Percentiles rank a stretch among this genome's conserved stretches.
Evolutionary conservation across 1,284 basidiomycete genomes (phyloP).

Genomic region (Malassezia dermatis): DNA sequence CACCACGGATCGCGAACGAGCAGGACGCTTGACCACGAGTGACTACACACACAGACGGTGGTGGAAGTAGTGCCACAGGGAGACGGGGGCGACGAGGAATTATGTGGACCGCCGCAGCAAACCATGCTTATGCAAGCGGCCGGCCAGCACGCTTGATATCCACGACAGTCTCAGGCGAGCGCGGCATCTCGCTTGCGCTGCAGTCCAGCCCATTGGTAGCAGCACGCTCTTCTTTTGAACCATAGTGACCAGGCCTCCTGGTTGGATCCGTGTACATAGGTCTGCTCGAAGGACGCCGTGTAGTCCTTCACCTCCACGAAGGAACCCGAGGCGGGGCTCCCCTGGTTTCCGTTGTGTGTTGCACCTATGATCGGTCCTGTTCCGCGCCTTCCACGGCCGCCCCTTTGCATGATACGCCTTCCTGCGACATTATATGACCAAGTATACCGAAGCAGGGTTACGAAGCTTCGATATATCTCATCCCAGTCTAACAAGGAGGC

Average conservation of each 20-base stretch:
- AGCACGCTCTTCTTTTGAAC: neutral
- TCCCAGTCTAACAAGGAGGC: neutral
- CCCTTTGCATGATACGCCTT: neutral
- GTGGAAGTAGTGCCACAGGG: neutral
- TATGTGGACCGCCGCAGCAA: neutral
- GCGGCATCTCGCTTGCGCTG: neutral
- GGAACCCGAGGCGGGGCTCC: neutral
- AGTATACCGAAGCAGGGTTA: neutral
- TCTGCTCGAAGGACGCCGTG: neutral
- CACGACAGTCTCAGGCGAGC: neutral
- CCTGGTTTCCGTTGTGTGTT: neutral
- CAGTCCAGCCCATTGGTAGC: neutral
- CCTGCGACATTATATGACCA: neutral
- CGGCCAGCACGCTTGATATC: neutral
- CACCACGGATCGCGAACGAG: neutral
- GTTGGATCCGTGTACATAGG: neutral
- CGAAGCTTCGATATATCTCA: neutral
- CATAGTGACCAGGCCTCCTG: neutral
- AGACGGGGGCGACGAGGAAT: neutral
- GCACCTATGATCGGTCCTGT: neutral
- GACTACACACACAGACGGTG: neutral
- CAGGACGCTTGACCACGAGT: neutral
- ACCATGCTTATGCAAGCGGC: neutral
- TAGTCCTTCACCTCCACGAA: neutral
- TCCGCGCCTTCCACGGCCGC: neutral